Base-by-base conservation (phyloP, 768 basidiomycete species). In the Hypholoma sublateritium region DNA sequence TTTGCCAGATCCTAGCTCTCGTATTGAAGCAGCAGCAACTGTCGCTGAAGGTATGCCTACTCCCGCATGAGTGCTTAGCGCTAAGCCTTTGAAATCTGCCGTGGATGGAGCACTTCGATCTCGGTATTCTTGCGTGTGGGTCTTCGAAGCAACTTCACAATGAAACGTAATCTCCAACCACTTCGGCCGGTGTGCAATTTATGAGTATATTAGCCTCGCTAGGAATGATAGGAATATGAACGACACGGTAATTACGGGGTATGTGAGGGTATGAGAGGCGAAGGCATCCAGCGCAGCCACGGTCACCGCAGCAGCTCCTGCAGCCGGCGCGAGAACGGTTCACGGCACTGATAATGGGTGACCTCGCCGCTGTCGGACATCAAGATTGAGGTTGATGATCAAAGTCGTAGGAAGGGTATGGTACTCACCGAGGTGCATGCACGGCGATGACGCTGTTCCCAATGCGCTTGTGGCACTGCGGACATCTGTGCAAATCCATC, bases 321-420 rank as follows among this genome's bases (percentile, higher is more conserved):
- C 52, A 88, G 65, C 55, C 74, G 80, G 48, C 71, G 75, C 9
- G 91, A 76, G 67, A 94, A 97, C 0, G 81, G 79, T 67, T 97
- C 95, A 24, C 94, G 88, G 68, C 95, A 98, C 59, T 96, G 91
- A 69, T 95, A 95, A 72, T 98, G 96, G 0, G 95, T 98, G 2
- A 97, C 95, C 72, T 96, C 93, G 8, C 95, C 95, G 48, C 95
- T 97, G 63, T 34, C 36, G 6, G 8, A 44, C 28, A 50, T 35
- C 14, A 34, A 24, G 5, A 43, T 22, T 44, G 37, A 34, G 22
- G 25, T 32, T 25, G 11, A 16, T 13, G 21, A 34, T 28, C 12
- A 41, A 46, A 19, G 13, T n/a, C n/a, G 53, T 47, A 8, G 50
- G 28, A 56, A 52, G 22, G 5, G 3, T 28, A 28, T n/a, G 7